Evolutionary conservation across 305 asterid species (phyloP), one percentile per base, ranked within the genome.

Genomic region (Caryopteris hybrid): DNA sequence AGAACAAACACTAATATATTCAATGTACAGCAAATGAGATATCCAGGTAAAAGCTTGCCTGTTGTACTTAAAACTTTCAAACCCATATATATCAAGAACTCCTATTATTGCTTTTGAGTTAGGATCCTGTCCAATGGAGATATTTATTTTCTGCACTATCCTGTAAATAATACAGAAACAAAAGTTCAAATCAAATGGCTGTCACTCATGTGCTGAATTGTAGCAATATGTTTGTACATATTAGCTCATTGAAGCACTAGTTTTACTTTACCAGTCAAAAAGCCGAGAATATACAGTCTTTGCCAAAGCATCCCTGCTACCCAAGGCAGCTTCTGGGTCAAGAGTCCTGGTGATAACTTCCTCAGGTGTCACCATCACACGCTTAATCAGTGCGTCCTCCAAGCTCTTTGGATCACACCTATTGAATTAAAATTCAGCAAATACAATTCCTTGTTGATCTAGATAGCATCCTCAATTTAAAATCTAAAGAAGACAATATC

Each of bases 321-420:
- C 94, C 76, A 87, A 48, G 43, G 99, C 99, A 78, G 88, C 90
- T 71, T 92, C 98, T 54, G 98, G 98, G 74, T 95, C 99, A 42
- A 95, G 94, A 70, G 98, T 92, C 84, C 97, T 86, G 53, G 98
- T 89, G 77, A 95, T 95, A 64, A 92, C 78, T 85, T 95, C 98
- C 81, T 92, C 99, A 39, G 98, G 98, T 55, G 99, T 95, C 79
- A 95, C 95, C 99, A 95, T 95, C 77, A 90, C 98, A 80, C 99
- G 97, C 78, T 87, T 81, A 83, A 95, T 92, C 68, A 95, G 78
- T 43, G 99, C 99, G 80, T 89, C 96, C 75, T 95, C 99, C 84
- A 95, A 85, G 80, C 89, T 95, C 87, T 88, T 95, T 66, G 95
- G 86, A 81, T 95, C 90, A 83, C 99, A 95, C 86, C 99, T 95